Evolutionary conservation across 169 alveolate species (phyloP).

Genomic region (Plasmodium reichenowi): DNA sequence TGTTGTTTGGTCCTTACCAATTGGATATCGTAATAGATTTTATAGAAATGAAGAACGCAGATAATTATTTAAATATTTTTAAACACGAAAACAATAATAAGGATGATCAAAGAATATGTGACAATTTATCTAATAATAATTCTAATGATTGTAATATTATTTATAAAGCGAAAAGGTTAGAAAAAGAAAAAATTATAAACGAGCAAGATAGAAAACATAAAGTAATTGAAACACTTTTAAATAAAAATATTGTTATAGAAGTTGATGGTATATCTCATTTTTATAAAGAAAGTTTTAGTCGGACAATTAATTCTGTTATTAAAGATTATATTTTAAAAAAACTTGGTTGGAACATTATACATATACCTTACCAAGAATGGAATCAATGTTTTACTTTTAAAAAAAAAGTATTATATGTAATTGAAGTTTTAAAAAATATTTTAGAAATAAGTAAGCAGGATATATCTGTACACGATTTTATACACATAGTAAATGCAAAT

Average conservation of each 20-base stretch:
- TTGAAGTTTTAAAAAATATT: constrained; percentile 21
- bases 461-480: constrained; percentile 10
- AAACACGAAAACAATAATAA: background rate
- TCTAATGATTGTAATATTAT: background rate
- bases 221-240: constrained; percentile 18
- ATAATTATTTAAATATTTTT: background rate
- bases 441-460: constrained; percentile 12
- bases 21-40: constrained; percentile 72
- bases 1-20: constrained; percentile 67
- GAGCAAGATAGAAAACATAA: background rate
- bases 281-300: constrained; percentile 70
- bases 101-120: background rate
- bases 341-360: constrained; percentile 72
- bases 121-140: background rate
- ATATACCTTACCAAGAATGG: constrained; percentile 75
- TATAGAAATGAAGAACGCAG: background rate
- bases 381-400: constrained; percentile 68
- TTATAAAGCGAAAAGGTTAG: constrained; percentile 16
- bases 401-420: constrained; percentile 27
- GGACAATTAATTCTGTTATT: constrained; percentile 62
- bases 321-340: constrained; percentile 68
- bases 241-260: constrained; percentile 64
- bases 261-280: constrained; percentile 74
- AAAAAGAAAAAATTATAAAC: background rate
- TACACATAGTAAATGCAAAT: background rate